Percentiles rank a stretch among this genome's conserved stretches.
Evolutionary conservation across 2,329 filamentous ascomycete species (phyloP).

Genomic region (Gaeumannomyces sp.): DNA sequence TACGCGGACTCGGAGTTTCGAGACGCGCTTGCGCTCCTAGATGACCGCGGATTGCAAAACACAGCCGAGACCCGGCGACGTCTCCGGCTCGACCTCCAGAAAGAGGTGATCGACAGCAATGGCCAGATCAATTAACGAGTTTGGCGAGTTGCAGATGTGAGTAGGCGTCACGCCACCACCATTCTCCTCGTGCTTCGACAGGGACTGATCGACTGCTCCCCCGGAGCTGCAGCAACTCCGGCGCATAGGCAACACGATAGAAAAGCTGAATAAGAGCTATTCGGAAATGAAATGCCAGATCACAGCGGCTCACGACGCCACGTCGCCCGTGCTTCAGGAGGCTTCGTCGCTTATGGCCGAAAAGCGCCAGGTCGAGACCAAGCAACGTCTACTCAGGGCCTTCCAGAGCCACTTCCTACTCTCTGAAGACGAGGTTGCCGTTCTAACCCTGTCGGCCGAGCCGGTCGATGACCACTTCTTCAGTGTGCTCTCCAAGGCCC

Average conservation of each 20-base stretch:
- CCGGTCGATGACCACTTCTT: slow-evolving; percentile 87
- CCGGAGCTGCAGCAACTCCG: slow-evolving; percentile 66
- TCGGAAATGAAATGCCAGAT: slow-evolving; percentile 75
- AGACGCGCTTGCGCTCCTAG: slow-evolving; percentile 73
- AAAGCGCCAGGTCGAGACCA: slow-evolving; percentile 68
- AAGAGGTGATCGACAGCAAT: slow-evolving; percentile 89
- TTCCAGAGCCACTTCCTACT: slow-evolving; percentile 81
- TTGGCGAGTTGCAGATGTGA: slow-evolving; percentile 84
- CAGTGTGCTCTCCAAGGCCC: slow-evolving; percentile 66
- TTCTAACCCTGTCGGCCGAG: slow-evolving; percentile 70
- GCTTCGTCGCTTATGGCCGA: slow-evolving; percentile 67
- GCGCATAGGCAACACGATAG: slow-evolving; percentile 73
- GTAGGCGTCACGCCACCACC: slow-evolving; percentile 18
- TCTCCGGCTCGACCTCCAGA: slow-evolving; percentile 76
- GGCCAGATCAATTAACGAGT: slow-evolving; percentile 81
- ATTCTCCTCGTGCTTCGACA: slow-evolving; percentile 1
- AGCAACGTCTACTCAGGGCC: slow-evolving; percentile 69
- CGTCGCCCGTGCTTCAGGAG: slow-evolving; percentile 68
- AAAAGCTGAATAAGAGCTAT: slow-evolving; percentile 72
- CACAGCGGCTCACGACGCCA: slow-evolving; percentile 66
- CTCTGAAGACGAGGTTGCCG: slow-evolving; percentile 70
- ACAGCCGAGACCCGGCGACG: slow-evolving; percentile 72
- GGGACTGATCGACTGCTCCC: slow-evolving; percentile 9
- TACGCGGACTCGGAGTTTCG: slow-evolving; percentile 90
- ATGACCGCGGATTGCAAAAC: slow-evolving; percentile 65